Evolutionary conservation across 371 early-diverging fungal species (phyloP).

Genomic region (Zancudomyces culisetae): DNA sequence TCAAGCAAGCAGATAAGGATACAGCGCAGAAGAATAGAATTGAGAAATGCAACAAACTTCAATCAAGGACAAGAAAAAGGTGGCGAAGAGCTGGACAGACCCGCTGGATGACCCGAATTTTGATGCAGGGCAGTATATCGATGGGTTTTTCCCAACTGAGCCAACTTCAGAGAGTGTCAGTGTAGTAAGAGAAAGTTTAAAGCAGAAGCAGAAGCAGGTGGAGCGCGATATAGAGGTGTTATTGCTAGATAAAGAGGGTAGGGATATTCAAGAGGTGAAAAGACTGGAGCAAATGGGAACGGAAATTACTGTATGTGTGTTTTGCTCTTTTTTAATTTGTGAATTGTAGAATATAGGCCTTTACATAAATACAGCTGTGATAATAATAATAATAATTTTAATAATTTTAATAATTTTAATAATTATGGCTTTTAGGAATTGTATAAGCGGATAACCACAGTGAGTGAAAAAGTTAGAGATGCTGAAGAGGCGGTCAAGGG

Average conservation of each 20-base stretch:
- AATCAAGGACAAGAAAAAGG: background rate
- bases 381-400: too few species aligned
- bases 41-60: too few species aligned
- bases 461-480: constrained; percentile 61
- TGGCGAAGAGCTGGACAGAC: constrained; percentile 20
- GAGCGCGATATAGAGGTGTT: constrained; percentile 43
- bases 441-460: constrained; percentile 55
- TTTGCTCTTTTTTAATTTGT: background rate
- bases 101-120: constrained; percentile 54
- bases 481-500: constrained; percentile 79
- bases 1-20: too few species aligned
- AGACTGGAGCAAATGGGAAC: constrained; percentile 8
- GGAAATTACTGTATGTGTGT: constrained; percentile 7
- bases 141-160: constrained; percentile 63
- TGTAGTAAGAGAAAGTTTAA: constrained; percentile 36
- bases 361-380: too few species aligned
- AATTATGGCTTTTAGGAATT: constrained; percentile 53
- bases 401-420: too few species aligned
- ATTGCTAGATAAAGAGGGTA: constrained; percentile 37
- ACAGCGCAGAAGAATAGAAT: too few species aligned
- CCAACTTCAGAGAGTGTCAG: constrained; percentile 52
- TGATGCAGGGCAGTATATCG: constrained; percentile 50
- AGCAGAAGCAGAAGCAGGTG: constrained; percentile 32
- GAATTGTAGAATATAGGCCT: too few species aligned
- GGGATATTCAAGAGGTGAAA: constrained; percentile 4